Evolutionary conservation across 768 basidiomycete species (phyloP), one percentile per base, ranked within the genome.

Genomic region (Leccinum arenicola): DNA sequence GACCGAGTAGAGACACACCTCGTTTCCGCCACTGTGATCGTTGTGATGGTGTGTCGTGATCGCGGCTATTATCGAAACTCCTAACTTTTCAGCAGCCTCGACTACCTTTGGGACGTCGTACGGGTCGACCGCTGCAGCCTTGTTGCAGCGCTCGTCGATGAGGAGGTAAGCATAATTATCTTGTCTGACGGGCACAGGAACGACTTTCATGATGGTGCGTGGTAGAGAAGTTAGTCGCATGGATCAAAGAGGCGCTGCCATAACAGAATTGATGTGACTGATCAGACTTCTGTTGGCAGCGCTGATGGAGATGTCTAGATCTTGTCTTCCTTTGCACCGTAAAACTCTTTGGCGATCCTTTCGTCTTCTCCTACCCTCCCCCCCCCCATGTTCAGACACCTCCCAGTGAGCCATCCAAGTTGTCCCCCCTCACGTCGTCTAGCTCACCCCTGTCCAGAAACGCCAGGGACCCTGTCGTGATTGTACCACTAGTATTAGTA

Each of bases 31-130:
- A 63, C 86, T 88, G 71, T 95, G 94, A 76, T 98, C 95, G 62
- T 80, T 67, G 72, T 97, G 95, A 73, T 95, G 93, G 74, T 97
- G 96, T 3, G 96, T 98, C 12, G 93, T 97, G 64, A 98, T 80
- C 23, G 77, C 82, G 43, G 89, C 87, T 36, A 90, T 79, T 57
- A 95, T 80, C 50, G 81, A 70, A 25, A 93, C 88, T 9, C 79
- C 84, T 40, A 83, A 81, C 10, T 76, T 73, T 47, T 84, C 74
- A 2, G 91, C 93, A 1, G 82, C 84, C 0, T 78, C 82, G 36
- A 78, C 68, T 3, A 95, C 84, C 68, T 87, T 91, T 48, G 80
- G 69, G 0, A 92, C 83, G 64, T 94, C 90, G 69, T 80, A 94
- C 0, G 89, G 86, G 71, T 95, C 93, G 59, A 95, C 82, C 0